Conservation (phyloP, 768 basidiomycete species). For the Russula sp. region DNA sequence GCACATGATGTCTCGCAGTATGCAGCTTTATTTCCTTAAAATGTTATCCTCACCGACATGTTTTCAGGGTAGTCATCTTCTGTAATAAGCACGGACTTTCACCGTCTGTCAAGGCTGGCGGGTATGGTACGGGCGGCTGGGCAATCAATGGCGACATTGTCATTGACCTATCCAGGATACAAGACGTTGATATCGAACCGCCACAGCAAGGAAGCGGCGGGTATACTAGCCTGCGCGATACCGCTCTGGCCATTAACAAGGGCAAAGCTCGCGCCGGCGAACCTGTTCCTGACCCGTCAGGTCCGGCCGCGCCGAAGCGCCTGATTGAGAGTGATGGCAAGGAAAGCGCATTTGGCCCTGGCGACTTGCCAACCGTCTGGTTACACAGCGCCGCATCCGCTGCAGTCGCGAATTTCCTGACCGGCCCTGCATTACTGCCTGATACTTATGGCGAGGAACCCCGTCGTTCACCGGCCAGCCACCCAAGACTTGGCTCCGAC, state of each 20-base stretch:
- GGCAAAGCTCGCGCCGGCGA: slow-evolving; percentile 45
- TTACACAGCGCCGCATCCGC: slow-evolving; percentile 55
- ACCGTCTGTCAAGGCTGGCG: slow-evolving; percentile 84
- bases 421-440: slow-evolving; percentile 38
- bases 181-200: slow-evolving; percentile 63
- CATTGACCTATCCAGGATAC: slow-evolving; percentile 70
- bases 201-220: slow-evolving; percentile 42
- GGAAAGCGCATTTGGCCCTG: not conserved
- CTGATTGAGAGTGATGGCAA: slow-evolving; percentile 46
- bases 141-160: slow-evolving; percentile 83
- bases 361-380: slow-evolving; percentile 15
- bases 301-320: slow-evolving; percentile 45
- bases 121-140: slow-evolving; percentile 90
- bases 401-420: slow-evolving; percentile 51
- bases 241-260: slow-evolving; percentile 50
- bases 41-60: slow-evolving; percentile 7
- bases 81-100: slow-evolving; percentile 68
- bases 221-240: slow-evolving; percentile 60
- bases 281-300: slow-evolving; percentile 4
- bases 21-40: not conserved
- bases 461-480: slow-evolving; percentile 33
- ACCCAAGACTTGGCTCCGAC: slow-evolving; percentile 26
- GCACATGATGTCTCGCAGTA: slow-evolving; percentile 81
- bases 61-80: slow-evolving; percentile 61
- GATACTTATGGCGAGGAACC: slow-evolving; percentile 33